Conservation (phyloP, 1,284 basidiomycete species). For the Leucoagaricus sp. region DNA sequence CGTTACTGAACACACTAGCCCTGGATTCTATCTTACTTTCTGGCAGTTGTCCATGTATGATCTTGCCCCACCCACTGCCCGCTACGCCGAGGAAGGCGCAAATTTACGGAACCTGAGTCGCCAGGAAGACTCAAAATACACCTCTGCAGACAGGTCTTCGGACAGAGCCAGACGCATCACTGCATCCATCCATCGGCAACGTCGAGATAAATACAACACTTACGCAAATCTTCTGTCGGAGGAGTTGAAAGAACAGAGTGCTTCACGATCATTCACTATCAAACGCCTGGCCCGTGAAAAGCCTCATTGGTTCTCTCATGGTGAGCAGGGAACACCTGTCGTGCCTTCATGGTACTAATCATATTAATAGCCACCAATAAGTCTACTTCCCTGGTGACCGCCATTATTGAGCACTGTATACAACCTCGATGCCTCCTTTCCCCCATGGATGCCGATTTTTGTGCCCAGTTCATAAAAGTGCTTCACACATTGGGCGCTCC, state of each 20-base stretch:
- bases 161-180: slow-evolving; percentile 57
- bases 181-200: slow-evolving; percentile 57
- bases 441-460: slow-evolving; percentile 95
- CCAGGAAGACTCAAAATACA: slow-evolving; percentile 61
- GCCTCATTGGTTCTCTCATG: slow-evolving; percentile 83
- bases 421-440: slow-evolving; percentile 91
- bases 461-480: slow-evolving; percentile 87
- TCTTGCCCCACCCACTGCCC: slow-evolving; percentile 67
- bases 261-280: slow-evolving; percentile 69
- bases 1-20: slow-evolving; percentile 45
- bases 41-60: slow-evolving; percentile 94
- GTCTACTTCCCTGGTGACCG: slow-evolving; percentile 52
- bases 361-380: slow-evolving; percentile 42
- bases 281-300: slow-evolving; percentile 83
- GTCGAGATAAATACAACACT: slow-evolving; percentile 61
- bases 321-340: slow-evolving; percentile 38
- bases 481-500: slow-evolving; percentile 86
- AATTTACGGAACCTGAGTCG: slow-evolving; percentile 59
- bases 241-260: slow-evolving; percentile 79
- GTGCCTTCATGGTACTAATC: neutral
- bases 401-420: slow-evolving; percentile 89
- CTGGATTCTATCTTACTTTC: slow-evolving; percentile 90
- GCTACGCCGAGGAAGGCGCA: slow-evolving; percentile 70
- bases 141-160: slow-evolving; percentile 62
- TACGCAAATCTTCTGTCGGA: slow-evolving; percentile 57